Conservation (phyloP, 106 monocot genomes). For the Triglochin maritima region DNA sequence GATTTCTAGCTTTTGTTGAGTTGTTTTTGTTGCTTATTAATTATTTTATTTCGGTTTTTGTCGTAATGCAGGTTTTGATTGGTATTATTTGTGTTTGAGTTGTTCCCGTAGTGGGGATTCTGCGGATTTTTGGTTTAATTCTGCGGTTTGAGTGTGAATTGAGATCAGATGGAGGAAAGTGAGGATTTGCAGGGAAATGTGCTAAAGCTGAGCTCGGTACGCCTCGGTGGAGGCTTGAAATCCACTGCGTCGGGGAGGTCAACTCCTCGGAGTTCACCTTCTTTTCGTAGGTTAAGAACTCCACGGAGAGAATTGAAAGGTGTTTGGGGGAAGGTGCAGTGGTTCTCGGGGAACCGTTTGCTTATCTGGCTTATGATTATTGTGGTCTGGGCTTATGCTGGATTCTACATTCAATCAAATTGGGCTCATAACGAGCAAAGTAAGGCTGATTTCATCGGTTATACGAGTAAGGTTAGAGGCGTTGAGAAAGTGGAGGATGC, state of each 20-base stretch:
- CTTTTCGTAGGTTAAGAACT: slow-evolving; percentile 36
- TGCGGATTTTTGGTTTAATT: not conserved
- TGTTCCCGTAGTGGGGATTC: not conserved
- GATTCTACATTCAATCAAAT: slow-evolving; percentile 63
- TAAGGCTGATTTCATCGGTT: slow-evolving; percentile 39
- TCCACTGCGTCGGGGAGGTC: slow-evolving; percentile 41
- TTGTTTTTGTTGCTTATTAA: too few relatives aligned
- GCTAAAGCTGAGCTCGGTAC: slow-evolving; percentile 20
- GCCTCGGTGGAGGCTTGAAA: slow-evolving; percentile 35
- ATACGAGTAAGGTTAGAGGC: slow-evolving; percentile 22
- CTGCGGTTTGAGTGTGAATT: not conserved
- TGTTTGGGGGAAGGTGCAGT: slow-evolving; percentile 14
- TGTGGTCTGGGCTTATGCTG: slow-evolving; percentile 61
- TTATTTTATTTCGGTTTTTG: not conserved
- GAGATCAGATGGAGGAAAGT: slow-evolving; percentile 42
- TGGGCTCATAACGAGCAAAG: slow-evolving; percentile 63
- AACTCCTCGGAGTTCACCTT: slow-evolving; percentile 42
- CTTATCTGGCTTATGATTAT: slow-evolving; percentile 59
- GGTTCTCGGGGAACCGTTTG: slow-evolving; percentile 47
- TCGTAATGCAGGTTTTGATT: not conserved
- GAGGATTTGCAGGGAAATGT: slow-evolving; percentile 29
- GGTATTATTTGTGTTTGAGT: not conserved
- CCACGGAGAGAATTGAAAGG: slow-evolving; percentile 44
- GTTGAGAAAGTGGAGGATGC: slow-evolving; percentile 8
- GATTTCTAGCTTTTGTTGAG: too few relatives aligned